Evolutionary conservation across 1,284 basidiomycete species (phyloP).

Genomic region (Bjerkandera adusta): DNA sequence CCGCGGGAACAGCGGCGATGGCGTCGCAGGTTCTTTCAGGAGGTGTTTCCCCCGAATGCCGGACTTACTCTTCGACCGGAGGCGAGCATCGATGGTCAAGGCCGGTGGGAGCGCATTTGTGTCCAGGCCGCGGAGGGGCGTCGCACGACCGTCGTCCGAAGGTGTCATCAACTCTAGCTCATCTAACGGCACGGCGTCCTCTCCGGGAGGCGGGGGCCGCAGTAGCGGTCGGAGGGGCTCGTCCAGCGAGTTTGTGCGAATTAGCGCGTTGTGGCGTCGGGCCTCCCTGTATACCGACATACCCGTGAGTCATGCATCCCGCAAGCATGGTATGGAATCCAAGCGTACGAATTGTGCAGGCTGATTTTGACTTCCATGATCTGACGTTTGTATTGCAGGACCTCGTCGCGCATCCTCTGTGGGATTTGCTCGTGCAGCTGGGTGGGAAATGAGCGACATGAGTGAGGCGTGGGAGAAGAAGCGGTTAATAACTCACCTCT

Average conservation of each 20-base stretch:
- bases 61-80: neutral
- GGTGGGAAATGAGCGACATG: neutral
- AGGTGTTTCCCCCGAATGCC: conserved; percentile 8
- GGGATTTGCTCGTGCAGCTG: conserved; percentile 46
- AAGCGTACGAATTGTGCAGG: conserved; percentile 46
- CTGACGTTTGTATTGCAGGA: conserved; percentile 30
- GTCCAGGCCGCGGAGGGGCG: neutral
- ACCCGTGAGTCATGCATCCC: neutral
- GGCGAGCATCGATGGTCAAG: neutral
- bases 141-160: neutral
- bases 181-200: conserved; percentile 16
- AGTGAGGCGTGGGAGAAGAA: neutral
- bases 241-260: conserved; percentile 35
- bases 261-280: conserved; percentile 43
- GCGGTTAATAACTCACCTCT: conserved; percentile 19
- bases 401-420: conserved; percentile 39
- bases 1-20: conserved; percentile 28
- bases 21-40: conserved; percentile 18
- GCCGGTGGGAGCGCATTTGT: neutral
- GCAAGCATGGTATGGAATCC: conserved; percentile 2
- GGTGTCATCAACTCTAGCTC: too few relatives aligned
- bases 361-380: conserved; percentile 38
- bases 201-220: conserved; percentile 40
- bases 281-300: conserved; percentile 39
- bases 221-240: conserved; percentile 45